Percentiles rank a stretch among this genome's conserved stretches.
These are phyloP conservation scores for Tricholoma hemisulphureum DNA, from an alignment of 768 basidiomycete species.

Conservation along the genomic window DNA sequence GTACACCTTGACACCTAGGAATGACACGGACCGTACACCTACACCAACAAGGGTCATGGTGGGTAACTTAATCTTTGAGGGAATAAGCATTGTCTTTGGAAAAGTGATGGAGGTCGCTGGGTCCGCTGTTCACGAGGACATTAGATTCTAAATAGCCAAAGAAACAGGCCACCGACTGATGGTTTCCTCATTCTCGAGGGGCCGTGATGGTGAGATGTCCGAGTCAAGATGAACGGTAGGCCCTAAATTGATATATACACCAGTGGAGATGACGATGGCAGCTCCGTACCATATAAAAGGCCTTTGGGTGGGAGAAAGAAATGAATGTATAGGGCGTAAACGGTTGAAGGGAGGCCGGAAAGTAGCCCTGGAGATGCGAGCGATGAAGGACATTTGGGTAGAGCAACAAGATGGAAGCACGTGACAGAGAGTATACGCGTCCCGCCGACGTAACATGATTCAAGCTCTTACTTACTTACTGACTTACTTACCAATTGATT, in stretches of 20 bases:
- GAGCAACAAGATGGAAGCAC: neutral
- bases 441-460: too few species aligned
- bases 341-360: conserved; percentile 4
- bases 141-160: neutral
- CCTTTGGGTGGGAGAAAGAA: neutral
- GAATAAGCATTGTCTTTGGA: conserved; percentile 61
- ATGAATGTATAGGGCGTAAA: conserved; percentile 5
- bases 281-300: conserved; percentile 13
- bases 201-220: neutral
- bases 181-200: conserved; percentile 6
- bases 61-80: conserved; percentile 61
- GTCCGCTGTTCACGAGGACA: conserved; percentile 48
- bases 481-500: neutral
- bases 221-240: conserved; percentile 15
- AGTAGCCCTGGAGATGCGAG: conserved; percentile 3
- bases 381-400: conserved; percentile 12
- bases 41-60: conserved; percentile 74
- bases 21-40: conserved; percentile 87
- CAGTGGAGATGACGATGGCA: conserved; percentile 8
- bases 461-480: too few species aligned
- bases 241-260: conserved; percentile 4
- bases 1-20: conserved; percentile 86
- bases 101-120: conserved; percentile 74
- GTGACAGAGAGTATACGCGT: neutral
- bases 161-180: conserved; percentile 5